phyloP scores from a whole-genome alignment of 192 early-diverging fungal genomes.

The Mortierella hygrophila region DNA sequence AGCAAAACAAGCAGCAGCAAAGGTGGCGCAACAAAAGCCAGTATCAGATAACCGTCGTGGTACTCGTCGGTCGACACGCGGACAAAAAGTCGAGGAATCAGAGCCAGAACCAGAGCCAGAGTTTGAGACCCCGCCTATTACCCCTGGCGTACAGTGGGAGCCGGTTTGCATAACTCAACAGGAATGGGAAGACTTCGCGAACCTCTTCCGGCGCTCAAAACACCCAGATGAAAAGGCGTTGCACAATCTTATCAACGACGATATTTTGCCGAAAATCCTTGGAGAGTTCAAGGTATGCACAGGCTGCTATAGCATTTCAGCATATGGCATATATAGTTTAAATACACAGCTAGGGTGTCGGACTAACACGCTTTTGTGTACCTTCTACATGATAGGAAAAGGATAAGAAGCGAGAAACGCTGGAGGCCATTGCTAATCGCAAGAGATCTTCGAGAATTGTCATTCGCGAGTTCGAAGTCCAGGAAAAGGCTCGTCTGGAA shows the following conservation, averaged over 20 bases:
- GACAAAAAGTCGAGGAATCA: constrained; percentile 25
- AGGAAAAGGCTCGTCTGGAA: constrained; percentile 60
- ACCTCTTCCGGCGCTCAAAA: constrained; percentile 65
- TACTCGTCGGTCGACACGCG: constrained; percentile 34
- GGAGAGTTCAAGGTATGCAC: constrained; percentile 55
- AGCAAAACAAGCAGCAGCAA: constrained; percentile 40
- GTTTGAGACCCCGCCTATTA: constrained; percentile 51
- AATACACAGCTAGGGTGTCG: background rate
- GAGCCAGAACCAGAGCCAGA: constrained; percentile 39
- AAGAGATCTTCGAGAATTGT: constrained; percentile 75
- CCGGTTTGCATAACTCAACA: constrained; percentile 65
- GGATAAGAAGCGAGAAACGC: constrained; percentile 65
- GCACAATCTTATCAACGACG: constrained; percentile 64
- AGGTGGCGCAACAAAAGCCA: constrained; percentile 15
- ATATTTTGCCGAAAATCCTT: constrained; percentile 71
- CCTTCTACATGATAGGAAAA: constrained; percentile 51
- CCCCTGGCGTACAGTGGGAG: constrained; percentile 63
- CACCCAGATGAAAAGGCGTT: constrained; percentile 70
- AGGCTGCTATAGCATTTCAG: background rate
- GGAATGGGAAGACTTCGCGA: constrained; percentile 77
- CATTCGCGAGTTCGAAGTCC: constrained; percentile 67
- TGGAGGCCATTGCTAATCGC: constrained; percentile 69
- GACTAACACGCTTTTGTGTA: background rate
- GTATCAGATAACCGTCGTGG: constrained; percentile 25
- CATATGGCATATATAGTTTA: background rate